Evolutionary conservation across 1,284 basidiomycete genomes (phyloP).

Genomic region (Tetrapyrgos nigripes): DNA sequence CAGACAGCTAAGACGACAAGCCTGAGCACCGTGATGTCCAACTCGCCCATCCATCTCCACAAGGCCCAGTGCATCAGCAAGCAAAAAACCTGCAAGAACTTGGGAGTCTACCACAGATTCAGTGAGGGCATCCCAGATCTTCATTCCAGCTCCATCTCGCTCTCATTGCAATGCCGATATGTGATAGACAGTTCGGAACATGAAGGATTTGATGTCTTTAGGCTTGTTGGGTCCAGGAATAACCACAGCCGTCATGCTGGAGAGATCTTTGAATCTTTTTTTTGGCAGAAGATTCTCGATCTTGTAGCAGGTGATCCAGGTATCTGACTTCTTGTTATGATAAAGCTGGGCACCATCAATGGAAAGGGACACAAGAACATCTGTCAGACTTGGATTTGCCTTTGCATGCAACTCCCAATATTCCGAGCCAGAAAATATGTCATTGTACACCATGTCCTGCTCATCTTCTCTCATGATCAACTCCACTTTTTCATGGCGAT

Average conservation of each 20-base stretch:
- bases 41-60: slow-evolving; percentile 36
- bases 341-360: slow-evolving; percentile 34
- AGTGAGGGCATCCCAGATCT: slow-evolving; percentile 22
- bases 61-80: slow-evolving; percentile 28
- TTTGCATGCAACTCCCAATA: too few relatives aligned
- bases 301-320: slow-evolving; percentile 28
- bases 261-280: slow-evolving; percentile 21
- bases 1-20: too few relatives aligned
- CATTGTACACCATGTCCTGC: too few relatives aligned
- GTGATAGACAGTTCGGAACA: slow-evolving; percentile 34
- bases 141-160: slow-evolving; percentile 19
- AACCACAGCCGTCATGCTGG: slow-evolving; percentile 20
- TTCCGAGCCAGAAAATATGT: too few relatives aligned
- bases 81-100: slow-evolving; percentile 25
- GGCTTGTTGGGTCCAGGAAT: slow-evolving; percentile 37
- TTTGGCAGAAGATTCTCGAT: slow-evolving; percentile 21
- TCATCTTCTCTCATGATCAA: too few relatives aligned
- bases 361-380: too few relatives aligned
- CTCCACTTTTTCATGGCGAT: too few relatives aligned
- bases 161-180: slow-evolving; percentile 29
- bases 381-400: too few relatives aligned
- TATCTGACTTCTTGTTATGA: slow-evolving; percentile 31
- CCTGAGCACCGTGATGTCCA: slow-evolving; percentile 37
- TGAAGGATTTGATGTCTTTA: slow-evolving; percentile 37
- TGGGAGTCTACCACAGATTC: slow-evolving; percentile 23